Conservation (phyloP, 2,329 filamentous ascomycete genomes). For the Monosporascus sp. region DNA sequence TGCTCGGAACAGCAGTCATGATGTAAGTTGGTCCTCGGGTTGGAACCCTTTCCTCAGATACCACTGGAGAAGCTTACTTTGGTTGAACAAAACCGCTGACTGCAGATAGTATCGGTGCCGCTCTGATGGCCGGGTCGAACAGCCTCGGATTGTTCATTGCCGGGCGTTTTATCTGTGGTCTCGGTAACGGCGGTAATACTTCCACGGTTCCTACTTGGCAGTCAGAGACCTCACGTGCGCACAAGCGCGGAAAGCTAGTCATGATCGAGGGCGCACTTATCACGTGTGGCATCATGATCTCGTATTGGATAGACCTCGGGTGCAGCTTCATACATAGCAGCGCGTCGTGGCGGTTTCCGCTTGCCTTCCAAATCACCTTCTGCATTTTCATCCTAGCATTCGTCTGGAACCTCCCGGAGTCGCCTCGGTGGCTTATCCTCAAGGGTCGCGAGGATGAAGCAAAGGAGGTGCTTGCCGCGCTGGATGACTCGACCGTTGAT, state of each 20-base stretch:
- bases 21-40: constrained; percentile 20
- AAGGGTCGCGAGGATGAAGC: constrained; percentile 40
- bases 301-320: constrained; percentile 57
- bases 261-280: constrained; percentile 57
- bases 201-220: constrained; percentile 55
- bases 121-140: constrained; percentile 33
- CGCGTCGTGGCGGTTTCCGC: constrained; percentile 55
- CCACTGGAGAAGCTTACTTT: neutral
- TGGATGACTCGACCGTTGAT: constrained; percentile 35
- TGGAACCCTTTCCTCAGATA: neutral
- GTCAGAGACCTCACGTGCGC: constrained; percentile 50
- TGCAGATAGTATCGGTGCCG: constrained; percentile 40
- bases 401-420: constrained; percentile 49
- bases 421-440: constrained; percentile 40
- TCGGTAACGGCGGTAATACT: constrained; percentile 37
- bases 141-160: constrained; percentile 50
- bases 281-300: constrained; percentile 50
- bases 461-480: constrained; percentile 34
- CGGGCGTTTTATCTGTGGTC: constrained; percentile 42
- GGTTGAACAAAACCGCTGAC: neutral
- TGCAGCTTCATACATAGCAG: constrained; percentile 46
- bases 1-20: constrained; percentile 52
- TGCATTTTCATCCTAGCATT: constrained; percentile 50
- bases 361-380: constrained; percentile 54
- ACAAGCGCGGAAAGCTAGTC: constrained; percentile 55